Evolutionary conservation across 2,329 filamentous ascomycete species (phyloP), one percentile per base, ranked within the genome.

Genomic region (Aspergillus transmontanensis): DNA sequence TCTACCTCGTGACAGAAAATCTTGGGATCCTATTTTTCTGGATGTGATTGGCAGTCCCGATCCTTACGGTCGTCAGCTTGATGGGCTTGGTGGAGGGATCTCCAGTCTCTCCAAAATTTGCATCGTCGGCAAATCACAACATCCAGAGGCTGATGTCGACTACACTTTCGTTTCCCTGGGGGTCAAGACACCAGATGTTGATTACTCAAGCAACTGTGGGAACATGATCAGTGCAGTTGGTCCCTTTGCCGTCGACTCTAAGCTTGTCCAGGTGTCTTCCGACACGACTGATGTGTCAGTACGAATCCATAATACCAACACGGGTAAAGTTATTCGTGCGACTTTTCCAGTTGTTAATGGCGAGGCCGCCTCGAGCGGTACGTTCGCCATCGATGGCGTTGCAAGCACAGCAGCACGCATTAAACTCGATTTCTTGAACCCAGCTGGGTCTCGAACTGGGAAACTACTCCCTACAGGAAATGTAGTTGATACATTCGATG

Each of bases 101-200:
- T 90, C 88, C 10, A 89, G 86, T 51, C 84, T 90, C 3, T 90
- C 87, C 62, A 93, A 93, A 74, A 82, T 93, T n/a, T 90, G 89
- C 75, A 81, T 93, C 1, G 82, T 93, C 1, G 84, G 83, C 3
- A 79, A 79, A 0, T 82, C 87, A 4, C 71, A 75, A 2, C 78
- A 81, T 19, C 64, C 74, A 0, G 83, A 82, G 30, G 83, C 83
- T 0, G 85, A 91, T 66, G 81, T 92, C 16, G 87, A 91, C 64
- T 92, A 89, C 71, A 93, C 89, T 0, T 93, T 93, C 72, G 85
- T 89, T 2, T 87, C 89, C 48, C 80, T 92, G 10, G 89, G 89
- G 3, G 85, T 92, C 59, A 84, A 84, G 59, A 83, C 89, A 68
- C 79, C 80, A 6, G 77, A 80, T 39, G 82, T 93, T 2, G 90